These are phyloP conservation scores for Prunus armeniaca DNA, from an alignment of 306 rosid genomes.

Conservation along the genomic window DNA sequence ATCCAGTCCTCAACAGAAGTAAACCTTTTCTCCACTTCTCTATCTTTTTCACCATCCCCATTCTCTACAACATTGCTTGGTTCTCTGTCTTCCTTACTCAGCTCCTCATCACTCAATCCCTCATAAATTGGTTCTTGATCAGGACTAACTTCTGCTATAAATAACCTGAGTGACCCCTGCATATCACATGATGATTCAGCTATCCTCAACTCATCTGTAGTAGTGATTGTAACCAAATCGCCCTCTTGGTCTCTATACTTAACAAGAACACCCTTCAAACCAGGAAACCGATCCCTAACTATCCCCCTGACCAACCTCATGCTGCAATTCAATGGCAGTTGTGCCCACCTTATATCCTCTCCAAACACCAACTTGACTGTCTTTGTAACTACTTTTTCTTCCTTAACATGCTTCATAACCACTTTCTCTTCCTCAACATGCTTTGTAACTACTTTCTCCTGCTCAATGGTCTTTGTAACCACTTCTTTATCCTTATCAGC, in stretches of 20 bases:
- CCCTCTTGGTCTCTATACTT: conserved; percentile 85
- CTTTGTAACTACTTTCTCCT: conserved; percentile 33
- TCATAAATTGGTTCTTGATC: conserved; percentile 63
- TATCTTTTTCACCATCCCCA: conserved; percentile 37
- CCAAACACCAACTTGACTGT: conserved; percentile 83
- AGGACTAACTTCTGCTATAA: conserved; percentile 51
- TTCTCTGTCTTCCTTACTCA: conserved; percentile 15
- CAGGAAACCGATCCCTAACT: conserved; percentile 63
- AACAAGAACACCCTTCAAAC: conserved; percentile 77
- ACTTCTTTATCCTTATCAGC: conserved; percentile 39
- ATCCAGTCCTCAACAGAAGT: conserved; percentile 82
- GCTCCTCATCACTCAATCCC: conserved; percentile 36
- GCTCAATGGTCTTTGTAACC: conserved; percentile 33
- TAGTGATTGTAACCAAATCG: conserved; percentile 85
- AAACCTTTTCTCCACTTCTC: conserved; percentile 22
- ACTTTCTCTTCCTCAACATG: conserved; percentile 33
- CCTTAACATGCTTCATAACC: conserved; percentile 27
- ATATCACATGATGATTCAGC: conserved; percentile 56
- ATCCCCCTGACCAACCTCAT: conserved; percentile 58
- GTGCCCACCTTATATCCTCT: conserved; percentile 89
- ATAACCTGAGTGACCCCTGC: conserved; percentile 61
- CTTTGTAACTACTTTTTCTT: conserved; percentile 51
- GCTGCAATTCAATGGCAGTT: conserved; percentile 70
- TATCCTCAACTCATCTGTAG: conserved; percentile 59
- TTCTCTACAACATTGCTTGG: conserved; percentile 27